Conservation (phyloP, 208 protist genomes). For the Trypanosoma lewisi region DNA sequence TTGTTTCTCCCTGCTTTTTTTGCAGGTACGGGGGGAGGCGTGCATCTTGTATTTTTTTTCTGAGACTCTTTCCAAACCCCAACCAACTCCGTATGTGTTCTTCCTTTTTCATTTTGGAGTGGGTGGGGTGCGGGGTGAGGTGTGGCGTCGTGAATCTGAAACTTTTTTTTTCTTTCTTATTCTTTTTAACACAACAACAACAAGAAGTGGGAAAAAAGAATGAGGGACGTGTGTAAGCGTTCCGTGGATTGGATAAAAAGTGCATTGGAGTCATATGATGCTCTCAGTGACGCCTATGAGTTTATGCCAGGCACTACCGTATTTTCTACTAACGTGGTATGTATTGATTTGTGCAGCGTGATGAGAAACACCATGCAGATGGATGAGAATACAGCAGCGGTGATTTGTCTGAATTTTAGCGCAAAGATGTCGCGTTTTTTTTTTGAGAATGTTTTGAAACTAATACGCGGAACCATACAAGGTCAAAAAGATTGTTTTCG, state of each 20-base stretch:
- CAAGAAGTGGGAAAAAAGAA: too few relatives aligned
- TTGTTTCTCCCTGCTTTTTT: not conserved
- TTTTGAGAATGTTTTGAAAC: not conserved
- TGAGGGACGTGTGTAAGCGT: too few relatives aligned
- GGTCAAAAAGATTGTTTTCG: constrained; percentile 9
- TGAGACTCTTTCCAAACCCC: too few relatives aligned
- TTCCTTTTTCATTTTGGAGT: too few relatives aligned
- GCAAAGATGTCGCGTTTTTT: constrained; percentile 3
- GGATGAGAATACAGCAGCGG: not conserved
- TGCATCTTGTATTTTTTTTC: not conserved
- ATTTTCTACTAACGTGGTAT: not conserved
- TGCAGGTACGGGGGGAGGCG: too few relatives aligned
- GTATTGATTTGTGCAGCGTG: constrained; percentile 5
- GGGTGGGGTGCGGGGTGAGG: not conserved
- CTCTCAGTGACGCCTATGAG: not conserved
- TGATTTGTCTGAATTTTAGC: not conserved
- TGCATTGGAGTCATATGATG: not conserved
- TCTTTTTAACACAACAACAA: too few relatives aligned
- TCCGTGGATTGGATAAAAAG: not conserved
- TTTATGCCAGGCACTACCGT: not conserved
- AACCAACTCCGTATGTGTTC: too few relatives aligned
- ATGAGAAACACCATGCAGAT: not conserved
- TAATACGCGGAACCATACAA: not conserved
- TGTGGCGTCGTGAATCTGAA: not conserved
- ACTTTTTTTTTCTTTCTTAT: not conserved